These are phyloP conservation scores for Fusarium torulosum DNA, from an alignment of 2,329 filamentous ascomycete species.

Conservation along the genomic window DNA sequence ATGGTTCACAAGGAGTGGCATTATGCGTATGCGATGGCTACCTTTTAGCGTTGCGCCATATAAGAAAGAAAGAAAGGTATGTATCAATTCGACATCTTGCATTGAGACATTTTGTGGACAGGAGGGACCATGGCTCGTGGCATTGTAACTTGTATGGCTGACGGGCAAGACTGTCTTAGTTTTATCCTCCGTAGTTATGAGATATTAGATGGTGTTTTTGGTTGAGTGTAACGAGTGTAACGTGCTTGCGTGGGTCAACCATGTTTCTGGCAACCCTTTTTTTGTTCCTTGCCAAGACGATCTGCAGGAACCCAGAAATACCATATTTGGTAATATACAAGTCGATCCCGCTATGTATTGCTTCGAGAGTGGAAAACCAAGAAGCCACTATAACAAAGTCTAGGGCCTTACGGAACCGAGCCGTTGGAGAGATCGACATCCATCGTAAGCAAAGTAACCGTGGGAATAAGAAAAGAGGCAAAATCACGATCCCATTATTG, in stretches of 20 bases:
- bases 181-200: slow-evolving; percentile 23
- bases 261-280: slow-evolving; percentile 10
- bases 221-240: slow-evolving; percentile 26
- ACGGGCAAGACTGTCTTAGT: slow-evolving; percentile 22
- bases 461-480: background rate
- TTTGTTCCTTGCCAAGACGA: slow-evolving; percentile 31
- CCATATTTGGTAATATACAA: slow-evolving; percentile 7
- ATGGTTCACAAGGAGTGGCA: slow-evolving; percentile 13
- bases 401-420: slow-evolving; percentile 4
- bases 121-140: background rate
- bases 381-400: background rate
- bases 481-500: slow-evolving; percentile 15
- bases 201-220: slow-evolving; percentile 13
- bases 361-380: slow-evolving; percentile 7
- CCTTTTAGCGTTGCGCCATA: slow-evolving; percentile 21
- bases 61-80: background rate
- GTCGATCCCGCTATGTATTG: slow-evolving; percentile 15
- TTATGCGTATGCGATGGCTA: slow-evolving; percentile 8
- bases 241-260: slow-evolving; percentile 13
- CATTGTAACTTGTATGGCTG: slow-evolving; percentile 9
- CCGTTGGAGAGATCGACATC: slow-evolving; percentile 12
- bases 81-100: background rate
- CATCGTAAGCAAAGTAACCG: background rate
- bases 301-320: slow-evolving; percentile 38
- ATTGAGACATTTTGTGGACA: slow-evolving; percentile 23